phyloP scores from a whole-genome alignment of 2,329 filamentous ascomycete genomes.

The Hypoxylon sp. region DNA sequence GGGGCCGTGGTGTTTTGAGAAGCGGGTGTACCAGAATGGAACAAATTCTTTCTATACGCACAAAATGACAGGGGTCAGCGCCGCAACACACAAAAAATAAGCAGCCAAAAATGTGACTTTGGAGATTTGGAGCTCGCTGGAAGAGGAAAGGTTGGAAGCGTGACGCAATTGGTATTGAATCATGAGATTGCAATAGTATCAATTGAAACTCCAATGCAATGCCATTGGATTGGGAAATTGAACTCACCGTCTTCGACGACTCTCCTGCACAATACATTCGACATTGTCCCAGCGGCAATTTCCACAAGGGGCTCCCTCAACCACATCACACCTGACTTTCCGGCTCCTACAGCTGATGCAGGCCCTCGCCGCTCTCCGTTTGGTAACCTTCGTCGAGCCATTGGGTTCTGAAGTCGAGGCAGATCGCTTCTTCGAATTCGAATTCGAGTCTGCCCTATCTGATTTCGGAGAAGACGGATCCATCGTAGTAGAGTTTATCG shows the following conservation, averaged over 20 bases:
- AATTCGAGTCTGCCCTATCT: constrained; percentile 20
- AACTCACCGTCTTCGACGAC: constrained; percentile 84
- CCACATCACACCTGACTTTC: constrained; percentile 94
- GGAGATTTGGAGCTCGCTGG: constrained; percentile 32
- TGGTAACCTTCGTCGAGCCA: constrained; percentile 62
- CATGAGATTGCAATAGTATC: constrained; percentile 17
- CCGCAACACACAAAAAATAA: constrained; percentile 27
- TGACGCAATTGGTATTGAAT: constrained; percentile 34
- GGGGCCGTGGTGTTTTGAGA: constrained; percentile 38
- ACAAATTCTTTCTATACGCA: constrained; percentile 45
- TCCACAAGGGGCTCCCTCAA: constrained; percentile 85
- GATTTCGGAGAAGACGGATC: constrained; percentile 30
- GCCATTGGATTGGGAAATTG: constrained; percentile 13
- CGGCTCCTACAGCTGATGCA: constrained; percentile 83
- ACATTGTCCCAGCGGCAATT: constrained; percentile 86
- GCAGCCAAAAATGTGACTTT: constrained; percentile 25
- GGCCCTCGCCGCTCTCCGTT: constrained; percentile 88
- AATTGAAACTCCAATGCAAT: constrained; percentile 10
- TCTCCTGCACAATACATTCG: constrained; percentile 80
- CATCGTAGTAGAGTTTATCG: constrained; percentile 27
- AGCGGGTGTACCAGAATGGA: constrained; percentile 37
- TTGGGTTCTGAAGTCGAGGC: constrained; percentile 46
- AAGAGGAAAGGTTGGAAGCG: constrained; percentile 25
- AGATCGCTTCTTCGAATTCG: constrained; percentile 46
- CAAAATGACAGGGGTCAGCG: constrained; percentile 40